These are phyloP conservation scores for Kwoniella dejecticola DNA, from an alignment of 768 basidiomycete genomes.

Conservation along the genomic window DNA sequence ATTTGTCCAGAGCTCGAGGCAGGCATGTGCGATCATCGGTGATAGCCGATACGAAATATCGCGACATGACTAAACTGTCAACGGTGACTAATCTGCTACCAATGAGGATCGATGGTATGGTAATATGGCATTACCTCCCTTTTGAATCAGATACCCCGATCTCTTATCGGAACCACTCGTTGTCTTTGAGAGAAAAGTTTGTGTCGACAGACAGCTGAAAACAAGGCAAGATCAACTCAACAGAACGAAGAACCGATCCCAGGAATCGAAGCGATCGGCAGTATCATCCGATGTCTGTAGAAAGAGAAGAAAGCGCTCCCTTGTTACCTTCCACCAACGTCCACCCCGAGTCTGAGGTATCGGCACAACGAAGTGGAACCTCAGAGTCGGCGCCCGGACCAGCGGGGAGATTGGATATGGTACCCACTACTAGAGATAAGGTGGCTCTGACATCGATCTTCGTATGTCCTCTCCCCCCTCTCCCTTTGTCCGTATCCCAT, in stretches of 20 bases:
- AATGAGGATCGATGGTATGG: conserved; percentile 16
- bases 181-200: no score
- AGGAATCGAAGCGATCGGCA: no score
- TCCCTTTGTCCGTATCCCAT: not conserved
- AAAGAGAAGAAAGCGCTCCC: conserved; percentile 14
- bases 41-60: conserved; percentile 4
- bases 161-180: no score
- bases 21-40: conserved; percentile 7
- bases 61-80: not conserved
- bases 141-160: no score
- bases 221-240: not conserved
- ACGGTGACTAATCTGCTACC: not conserved
- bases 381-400: not conserved
- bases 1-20: no score
- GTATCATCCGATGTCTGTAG: not conserved
- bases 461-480: conserved; percentile 8
- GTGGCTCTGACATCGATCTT: conserved; percentile 7
- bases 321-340: conserved; percentile 14
- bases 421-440: conserved; percentile 21
- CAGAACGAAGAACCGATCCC: not conserved
- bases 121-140: no score
- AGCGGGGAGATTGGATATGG: conserved; percentile 13
- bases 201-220: no score
- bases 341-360: conserved; percentile 15
- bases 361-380: not conserved